Base-by-base conservation (phyloP, 2,329 filamentous ascomycete genomes). In the Capronia epimyces region DNA sequence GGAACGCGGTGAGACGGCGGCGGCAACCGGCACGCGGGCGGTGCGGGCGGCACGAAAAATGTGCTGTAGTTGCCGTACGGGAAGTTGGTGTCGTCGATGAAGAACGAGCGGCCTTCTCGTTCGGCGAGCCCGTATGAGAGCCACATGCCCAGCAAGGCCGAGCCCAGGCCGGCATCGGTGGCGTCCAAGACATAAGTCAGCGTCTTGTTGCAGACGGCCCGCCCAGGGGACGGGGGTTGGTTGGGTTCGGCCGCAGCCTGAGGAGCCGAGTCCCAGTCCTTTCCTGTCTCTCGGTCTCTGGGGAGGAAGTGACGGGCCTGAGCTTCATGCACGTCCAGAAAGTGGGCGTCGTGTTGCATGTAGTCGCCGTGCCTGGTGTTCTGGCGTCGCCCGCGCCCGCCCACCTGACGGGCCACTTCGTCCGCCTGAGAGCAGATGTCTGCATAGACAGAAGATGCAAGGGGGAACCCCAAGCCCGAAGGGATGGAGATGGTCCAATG, bases 401-500 rank as follows among this genome's bases (percentile, higher is more conserved):
- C 71, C 41, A 83, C 76, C 53, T 79, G 75, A 5, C 70, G 71
- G 1, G 84, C 78, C 22, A 87, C 77, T 63, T 87, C 79, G 53
- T 75, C 77, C 43, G 84, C 85, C 59, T 84, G 81, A 22, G 71
- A 72, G 64, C 84, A 87, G 52, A 94, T 83, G 36, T 84, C 79
- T 12, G 75, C 68, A 63, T 93, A 93, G 55, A 88, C 79, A 8
- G 76, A 68, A 16, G 79, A 76, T 0, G 75, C 68, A 2, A 93
- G 67, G 1, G 88, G 88, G 53, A 91, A 91, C 2, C 75, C 71
- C 40, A 76, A 72, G 50, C 75, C 76, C 5, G 76, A 73, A 1
- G 88, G 88, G 31, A 95, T 89, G 1, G 81, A 89, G 9, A 94
- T 79, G 0, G 88, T 93, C 89, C 89, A 94, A 65, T 79, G 84